A percentile compares a stretch with the other conserved stretches of the same genome.
phyloP scores from a whole-genome alignment of 345 rosid genomes.

The Eucalyptus sp. region DNA sequence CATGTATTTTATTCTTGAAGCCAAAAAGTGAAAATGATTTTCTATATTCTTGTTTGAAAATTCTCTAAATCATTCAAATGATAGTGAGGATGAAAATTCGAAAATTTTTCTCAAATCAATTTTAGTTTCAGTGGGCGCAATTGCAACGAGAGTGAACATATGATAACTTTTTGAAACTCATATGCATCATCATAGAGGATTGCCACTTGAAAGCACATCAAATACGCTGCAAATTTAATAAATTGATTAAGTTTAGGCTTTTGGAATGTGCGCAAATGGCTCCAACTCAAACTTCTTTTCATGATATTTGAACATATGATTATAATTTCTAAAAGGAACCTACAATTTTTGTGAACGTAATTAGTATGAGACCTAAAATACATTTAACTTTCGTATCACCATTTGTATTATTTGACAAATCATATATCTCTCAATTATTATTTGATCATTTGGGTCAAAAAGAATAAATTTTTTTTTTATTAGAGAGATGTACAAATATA shows the following conservation, averaged over 20 bases:
- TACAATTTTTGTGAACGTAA: not conserved
- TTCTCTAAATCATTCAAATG: not conserved
- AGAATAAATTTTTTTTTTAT: too few relatives aligned
- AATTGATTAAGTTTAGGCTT: too few relatives aligned
- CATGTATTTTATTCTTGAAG: too few relatives aligned
- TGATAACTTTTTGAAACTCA: not conserved
- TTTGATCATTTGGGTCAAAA: too few relatives aligned
- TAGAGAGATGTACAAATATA: too few relatives aligned
- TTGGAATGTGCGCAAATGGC: not conserved
- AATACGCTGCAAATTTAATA: accelerated
- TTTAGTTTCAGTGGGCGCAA: not conserved
- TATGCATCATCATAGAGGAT: accelerated
- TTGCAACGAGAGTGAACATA: too few relatives aligned
- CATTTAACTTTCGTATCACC: not conserved
- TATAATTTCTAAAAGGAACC: too few relatives aligned
- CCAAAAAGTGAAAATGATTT: too few relatives aligned
- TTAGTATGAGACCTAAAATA: not conserved
- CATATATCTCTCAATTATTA: not conserved
- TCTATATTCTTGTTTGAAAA: too few relatives aligned
- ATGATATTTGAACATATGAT: not conserved
- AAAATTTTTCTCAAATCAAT: not conserved
- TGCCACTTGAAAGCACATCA: not conserved
- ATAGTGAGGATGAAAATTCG: too few relatives aligned
- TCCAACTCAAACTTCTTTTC: too few relatives aligned
- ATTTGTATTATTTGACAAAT: not conserved